phyloP scores from a whole-genome alignment of 192 early-diverging fungal species.

The Mortierella alpina region DNA sequence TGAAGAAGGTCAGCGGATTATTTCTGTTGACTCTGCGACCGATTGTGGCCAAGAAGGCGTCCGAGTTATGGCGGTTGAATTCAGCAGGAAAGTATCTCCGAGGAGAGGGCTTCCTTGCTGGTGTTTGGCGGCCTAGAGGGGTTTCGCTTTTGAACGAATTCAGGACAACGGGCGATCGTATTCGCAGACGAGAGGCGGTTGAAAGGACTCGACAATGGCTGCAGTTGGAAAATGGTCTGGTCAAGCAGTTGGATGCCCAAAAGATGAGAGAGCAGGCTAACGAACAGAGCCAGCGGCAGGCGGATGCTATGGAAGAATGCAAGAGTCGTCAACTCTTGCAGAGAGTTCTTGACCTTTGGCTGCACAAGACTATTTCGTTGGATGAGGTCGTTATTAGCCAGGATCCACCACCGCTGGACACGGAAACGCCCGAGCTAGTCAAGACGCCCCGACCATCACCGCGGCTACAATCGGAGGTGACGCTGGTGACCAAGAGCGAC shows the following conservation, averaged over 20 bases:
- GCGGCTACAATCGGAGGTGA: constrained; percentile 41
- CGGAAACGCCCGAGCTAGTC: constrained; percentile 21
- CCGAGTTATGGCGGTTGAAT: constrained; percentile 78
- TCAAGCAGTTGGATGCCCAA: not conserved
- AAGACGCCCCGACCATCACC: constrained; percentile 42
- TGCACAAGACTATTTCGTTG: constrained; percentile 11
- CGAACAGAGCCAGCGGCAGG: not conserved
- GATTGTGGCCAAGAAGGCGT: constrained; percentile 62
- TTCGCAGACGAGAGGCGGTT: constrained; percentile 54
- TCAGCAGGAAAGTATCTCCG: constrained; percentile 76
- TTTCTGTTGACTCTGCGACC: constrained; percentile 73
- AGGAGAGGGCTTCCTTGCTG: constrained; percentile 74
- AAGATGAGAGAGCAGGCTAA: not conserved
- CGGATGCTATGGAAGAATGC: not conserved
- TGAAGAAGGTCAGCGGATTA: constrained; percentile 63
- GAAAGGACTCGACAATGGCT: constrained; percentile 56
- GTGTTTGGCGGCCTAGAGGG: constrained; percentile 76
- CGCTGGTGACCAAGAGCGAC: constrained; percentile 54
- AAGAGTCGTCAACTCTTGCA: constrained; percentile 3
- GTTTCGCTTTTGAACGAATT: constrained; percentile 74
- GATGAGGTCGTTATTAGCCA: constrained; percentile 43
- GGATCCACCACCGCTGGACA: constrained; percentile 31
- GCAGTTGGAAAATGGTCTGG: constrained; percentile 18
- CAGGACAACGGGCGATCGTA: constrained; percentile 49
- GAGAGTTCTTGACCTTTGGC: constrained; percentile 23